These are phyloP conservation scores for Wickerhamiella shivajii DNA, from an alignment of 805 yeast genomes.

Conservation along the genomic window DNA sequence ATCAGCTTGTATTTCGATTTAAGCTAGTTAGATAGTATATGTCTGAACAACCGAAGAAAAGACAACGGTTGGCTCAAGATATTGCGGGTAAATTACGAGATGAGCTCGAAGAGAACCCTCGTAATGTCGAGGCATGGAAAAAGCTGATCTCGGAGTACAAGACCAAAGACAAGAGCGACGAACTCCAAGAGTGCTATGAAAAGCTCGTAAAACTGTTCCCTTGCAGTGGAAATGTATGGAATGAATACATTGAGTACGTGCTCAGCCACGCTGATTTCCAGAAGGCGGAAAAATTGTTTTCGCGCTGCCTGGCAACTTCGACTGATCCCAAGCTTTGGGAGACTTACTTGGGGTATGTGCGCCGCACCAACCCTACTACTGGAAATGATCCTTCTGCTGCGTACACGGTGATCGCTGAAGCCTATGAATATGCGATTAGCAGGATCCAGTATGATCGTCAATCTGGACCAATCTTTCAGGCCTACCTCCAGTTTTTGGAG, in stretches of 20 bases:
- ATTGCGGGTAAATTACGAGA: conserved; percentile 46
- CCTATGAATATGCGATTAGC: conserved; percentile 68
- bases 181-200: conserved; percentile 38
- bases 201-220: conserved; percentile 52
- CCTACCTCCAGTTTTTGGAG: conserved; percentile 64
- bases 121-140: conserved; percentile 43
- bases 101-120: conserved; percentile 36
- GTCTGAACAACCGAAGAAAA: no score
- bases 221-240: conserved; percentile 60
- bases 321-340: conserved; percentile 60
- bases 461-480: conserved; percentile 63
- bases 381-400: conserved; percentile 76
- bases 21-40: no score
- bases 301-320: conserved; percentile 45
- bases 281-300: conserved; percentile 50
- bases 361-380: conserved; percentile 39
- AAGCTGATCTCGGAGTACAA: conserved; percentile 36
- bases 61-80: conserved; percentile 29
- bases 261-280: conserved; percentile 49
- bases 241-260: conserved; percentile 51
- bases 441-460: conserved; percentile 67
- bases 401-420: conserved; percentile 47
- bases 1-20: neutral
- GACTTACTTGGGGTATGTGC: conserved; percentile 62
- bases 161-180: conserved; percentile 42